Evolutionary conservation across 257 asterid genomes (phyloP).

Genomic region (Paulownia fortunei): DNA sequence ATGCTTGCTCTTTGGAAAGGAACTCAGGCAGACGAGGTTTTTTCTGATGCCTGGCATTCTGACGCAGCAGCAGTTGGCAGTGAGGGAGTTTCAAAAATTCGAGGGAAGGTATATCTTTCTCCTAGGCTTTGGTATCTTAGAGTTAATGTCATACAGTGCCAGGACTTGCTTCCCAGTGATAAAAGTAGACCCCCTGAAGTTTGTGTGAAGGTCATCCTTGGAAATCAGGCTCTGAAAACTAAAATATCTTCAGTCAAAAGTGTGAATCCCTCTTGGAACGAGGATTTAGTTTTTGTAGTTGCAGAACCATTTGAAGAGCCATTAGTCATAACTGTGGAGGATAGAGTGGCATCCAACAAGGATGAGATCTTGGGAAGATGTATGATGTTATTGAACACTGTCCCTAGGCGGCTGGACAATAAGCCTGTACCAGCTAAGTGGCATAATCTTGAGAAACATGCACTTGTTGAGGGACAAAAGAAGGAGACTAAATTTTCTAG

Average conservation of each 20-base stretch:
- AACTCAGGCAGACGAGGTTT: constrained; percentile 86
- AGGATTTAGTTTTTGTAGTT: constrained; percentile 72
- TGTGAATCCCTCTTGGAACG: constrained; percentile 76
- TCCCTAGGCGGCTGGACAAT: constrained; percentile 62
- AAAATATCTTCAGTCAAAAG: constrained; percentile 44
- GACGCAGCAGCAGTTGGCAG: constrained; percentile 75
- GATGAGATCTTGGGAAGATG: constrained; percentile 65
- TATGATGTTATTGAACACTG: constrained; percentile 40
- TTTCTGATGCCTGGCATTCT: constrained; percentile 90
- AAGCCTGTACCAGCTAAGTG: constrained; percentile 70
- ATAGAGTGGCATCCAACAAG: constrained; percentile 44
- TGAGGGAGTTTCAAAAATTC: constrained; percentile 60
- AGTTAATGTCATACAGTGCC: constrained; percentile 80
- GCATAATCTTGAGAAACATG: constrained; percentile 78
- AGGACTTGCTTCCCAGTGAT: constrained; percentile 65
- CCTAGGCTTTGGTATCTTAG: constrained; percentile 86
- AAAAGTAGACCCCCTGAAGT: constrained; percentile 59
- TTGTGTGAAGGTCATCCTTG: constrained; percentile 57
- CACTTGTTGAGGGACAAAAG: constrained; percentile 54
- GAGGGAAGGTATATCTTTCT: constrained; percentile 83
- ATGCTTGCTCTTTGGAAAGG: constrained; percentile 93
- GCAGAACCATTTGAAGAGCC: constrained; percentile 88
- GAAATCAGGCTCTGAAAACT: constrained; percentile 60
- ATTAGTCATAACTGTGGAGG: constrained; percentile 63
- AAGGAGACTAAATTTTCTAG: constrained; percentile 73